Base-by-base conservation (phyloP, 495 filamentous ascomycete genomes). In the Elaphomyces granulatus region DNA sequence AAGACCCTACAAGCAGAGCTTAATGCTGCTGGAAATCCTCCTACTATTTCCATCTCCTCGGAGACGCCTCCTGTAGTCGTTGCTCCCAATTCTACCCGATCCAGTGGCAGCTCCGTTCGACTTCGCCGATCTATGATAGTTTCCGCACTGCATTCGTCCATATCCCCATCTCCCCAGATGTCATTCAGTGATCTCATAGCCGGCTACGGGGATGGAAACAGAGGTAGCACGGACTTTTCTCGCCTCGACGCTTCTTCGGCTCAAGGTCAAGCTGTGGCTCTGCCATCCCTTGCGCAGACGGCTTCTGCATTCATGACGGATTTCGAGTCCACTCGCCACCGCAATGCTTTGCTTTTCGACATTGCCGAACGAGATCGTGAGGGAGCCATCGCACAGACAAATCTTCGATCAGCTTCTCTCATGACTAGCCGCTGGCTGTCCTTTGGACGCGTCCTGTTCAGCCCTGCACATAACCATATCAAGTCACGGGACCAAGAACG, bases 371-470 rank as follows among this genome's bases (percentile, higher is more conserved):
- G 63, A 15, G 73, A 78, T 20, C 68, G 70, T 39, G 71, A 74
- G 38, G 77, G 74, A 9, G 71, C 80, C 6, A 70, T 74, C 12
- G 75, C 81, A 0, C 76, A 80, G 40, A 82, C 82, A 33, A 90
- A 92, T 58, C 75, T 95, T 38, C 72, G 86, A 9, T 85, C 87
- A 3, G 83, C 80, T 23, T 79, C 80, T 8, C 57, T 85, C 12
- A 80, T 80, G 74, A 80, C 79, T 1, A 80, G 76, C 55, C 74
- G 77, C 43, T 96, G 88, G 87, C 71, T 99, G 16, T 88, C 86
- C 6, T 96, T 94, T 58, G 90, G 90, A 10, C 77, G 87, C 38
- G 87, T 96, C 0, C 72, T 99, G 7, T 94, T 99, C 61, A 92
- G 83, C 48, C 90, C 92, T 3, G 83, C 86, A 14, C 81, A 92